A percentile compares a stretch with the other conserved stretches of the same genome.
phyloP scores from a whole-genome alignment of 345 rosid genomes.

The Linum usitatissimum region DNA sequence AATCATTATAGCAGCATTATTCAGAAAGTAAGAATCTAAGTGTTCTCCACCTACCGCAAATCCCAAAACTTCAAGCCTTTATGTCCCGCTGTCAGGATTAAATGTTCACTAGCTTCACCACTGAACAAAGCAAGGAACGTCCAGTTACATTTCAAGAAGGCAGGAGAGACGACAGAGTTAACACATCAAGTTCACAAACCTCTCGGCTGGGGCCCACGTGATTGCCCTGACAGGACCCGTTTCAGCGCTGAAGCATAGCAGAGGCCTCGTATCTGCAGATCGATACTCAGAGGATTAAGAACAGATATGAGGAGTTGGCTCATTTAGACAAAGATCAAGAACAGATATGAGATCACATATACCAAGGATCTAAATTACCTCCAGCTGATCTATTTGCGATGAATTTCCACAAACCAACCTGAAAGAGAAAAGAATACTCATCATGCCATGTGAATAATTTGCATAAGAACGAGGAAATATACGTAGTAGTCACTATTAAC shows the following conservation, averaged over 20 bases:
- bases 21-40: not conserved
- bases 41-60: constrained; percentile 38
- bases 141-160: not conserved
- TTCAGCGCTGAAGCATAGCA: constrained; percentile 79
- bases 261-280: constrained; percentile 71
- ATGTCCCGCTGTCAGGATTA: constrained; percentile 76
- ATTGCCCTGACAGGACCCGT: constrained; percentile 70
- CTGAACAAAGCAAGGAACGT: constrained; percentile 27
- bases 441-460: not conserved
- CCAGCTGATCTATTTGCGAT: constrained; percentile 31
- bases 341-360: not conserved
- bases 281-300: not conserved
- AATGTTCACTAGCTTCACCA: constrained; percentile 48
- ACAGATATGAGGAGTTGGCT: too few relatives aligned
- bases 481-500: not conserved
- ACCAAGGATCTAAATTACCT: constrained; percentile 33
- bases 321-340: constrained; percentile 9
- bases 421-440: constrained; percentile 11
- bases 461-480: too few relatives aligned
- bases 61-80: constrained; percentile 91
- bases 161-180: not conserved
- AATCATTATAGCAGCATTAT: not conserved
- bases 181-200: constrained; percentile 36
- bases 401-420: constrained; percentile 98
- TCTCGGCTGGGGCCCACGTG: constrained; percentile 78